phyloP scores from a whole-genome alignment of 2,329 filamentous ascomycete species.

The Pseudogymnoascus sp. region DNA sequence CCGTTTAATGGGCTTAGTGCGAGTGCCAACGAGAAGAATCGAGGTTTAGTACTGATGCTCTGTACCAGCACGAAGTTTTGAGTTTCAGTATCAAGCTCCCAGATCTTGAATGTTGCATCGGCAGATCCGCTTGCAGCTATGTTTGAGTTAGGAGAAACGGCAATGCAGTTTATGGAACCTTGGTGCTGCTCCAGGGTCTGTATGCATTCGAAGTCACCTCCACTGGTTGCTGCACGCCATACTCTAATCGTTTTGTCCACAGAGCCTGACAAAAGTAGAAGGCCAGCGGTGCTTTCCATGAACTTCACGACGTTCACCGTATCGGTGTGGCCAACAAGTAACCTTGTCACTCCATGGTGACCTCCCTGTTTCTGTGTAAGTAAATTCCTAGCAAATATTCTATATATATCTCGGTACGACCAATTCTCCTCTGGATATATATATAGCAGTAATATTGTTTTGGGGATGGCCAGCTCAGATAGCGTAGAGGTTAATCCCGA shows the following conservation, averaged over 20 bases:
- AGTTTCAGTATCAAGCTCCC: constrained; percentile 50
- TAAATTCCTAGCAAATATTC: not conserved
- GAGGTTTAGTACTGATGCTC: constrained; percentile 65
- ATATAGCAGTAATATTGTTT: not conserved
- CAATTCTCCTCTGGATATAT: not conserved
- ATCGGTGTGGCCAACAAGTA: constrained; percentile 71
- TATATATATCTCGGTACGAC: too few species aligned
- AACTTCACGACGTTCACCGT: constrained; percentile 81
- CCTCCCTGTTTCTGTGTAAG: constrained; percentile 34
- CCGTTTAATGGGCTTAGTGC: constrained; percentile 57
- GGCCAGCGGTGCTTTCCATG: constrained; percentile 45
- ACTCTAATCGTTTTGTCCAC: constrained; percentile 71
- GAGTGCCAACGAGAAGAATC: constrained; percentile 74
- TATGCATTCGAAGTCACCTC: constrained; percentile 30
- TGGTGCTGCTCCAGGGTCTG: constrained; percentile 60
- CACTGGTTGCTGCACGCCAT: constrained; percentile 49
- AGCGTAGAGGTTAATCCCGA: not conserved
- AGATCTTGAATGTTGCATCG: constrained; percentile 66
- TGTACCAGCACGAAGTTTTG: constrained; percentile 49
- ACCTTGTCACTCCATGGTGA: constrained; percentile 50
- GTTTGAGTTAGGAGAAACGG: constrained; percentile 28
- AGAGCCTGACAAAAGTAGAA: constrained; percentile 68
- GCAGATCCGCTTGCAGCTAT: constrained; percentile 73
- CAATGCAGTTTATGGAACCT: constrained; percentile 67
- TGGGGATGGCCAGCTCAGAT: not conserved